Conservation (phyloP, 257 asterid genomes). For the Primulina eburnea region DNA sequence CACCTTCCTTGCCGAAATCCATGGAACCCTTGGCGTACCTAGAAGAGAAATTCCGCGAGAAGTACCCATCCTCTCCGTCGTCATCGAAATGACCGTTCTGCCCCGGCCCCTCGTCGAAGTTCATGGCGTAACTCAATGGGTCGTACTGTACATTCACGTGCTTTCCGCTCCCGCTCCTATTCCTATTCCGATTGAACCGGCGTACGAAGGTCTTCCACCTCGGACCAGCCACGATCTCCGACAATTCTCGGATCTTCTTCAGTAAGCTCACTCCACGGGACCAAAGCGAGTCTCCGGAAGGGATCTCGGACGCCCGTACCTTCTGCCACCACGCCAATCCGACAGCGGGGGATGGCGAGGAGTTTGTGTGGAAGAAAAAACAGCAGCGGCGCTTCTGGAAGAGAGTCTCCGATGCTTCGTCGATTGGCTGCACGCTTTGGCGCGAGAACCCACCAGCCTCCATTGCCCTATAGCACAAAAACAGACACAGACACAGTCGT, state of each 20-base stretch:
- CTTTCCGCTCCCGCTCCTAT: constrained; percentile 33
- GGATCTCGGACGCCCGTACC: constrained; percentile 29
- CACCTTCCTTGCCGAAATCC: constrained; percentile 58
- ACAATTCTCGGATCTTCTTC: constrained; percentile 75
- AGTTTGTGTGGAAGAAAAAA: constrained; percentile 34
- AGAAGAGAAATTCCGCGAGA: constrained; percentile 62
- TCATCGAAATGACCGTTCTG: constrained; percentile 39
- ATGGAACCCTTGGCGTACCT: constrained; percentile 68
- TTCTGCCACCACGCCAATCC: constrained; percentile 52
- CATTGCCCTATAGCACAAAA: constrained; percentile 26
- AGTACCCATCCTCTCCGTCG: constrained; percentile 48
- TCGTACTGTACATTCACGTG: constrained; percentile 65
- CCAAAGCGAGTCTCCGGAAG: constrained; percentile 37
- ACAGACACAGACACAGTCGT: background rate
- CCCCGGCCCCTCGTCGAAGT: constrained; percentile 76
- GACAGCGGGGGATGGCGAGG: constrained; percentile 29
- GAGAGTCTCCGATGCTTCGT: constrained; percentile 35
- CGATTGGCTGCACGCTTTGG: constrained; percentile 30
- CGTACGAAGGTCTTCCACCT: constrained; percentile 84
- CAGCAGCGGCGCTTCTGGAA: constrained; percentile 49
- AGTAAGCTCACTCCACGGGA: constrained; percentile 50
- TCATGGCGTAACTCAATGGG: constrained; percentile 70
- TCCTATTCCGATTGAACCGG: constrained; percentile 56
- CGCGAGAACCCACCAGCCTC: constrained; percentile 40
- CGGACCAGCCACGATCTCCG: constrained; percentile 88